Evolutionary conservation across 768 basidiomycete genomes (phyloP), one percentile per base, ranked within the genome.

Genomic region (Hydnomerulius pinastri): DNA sequence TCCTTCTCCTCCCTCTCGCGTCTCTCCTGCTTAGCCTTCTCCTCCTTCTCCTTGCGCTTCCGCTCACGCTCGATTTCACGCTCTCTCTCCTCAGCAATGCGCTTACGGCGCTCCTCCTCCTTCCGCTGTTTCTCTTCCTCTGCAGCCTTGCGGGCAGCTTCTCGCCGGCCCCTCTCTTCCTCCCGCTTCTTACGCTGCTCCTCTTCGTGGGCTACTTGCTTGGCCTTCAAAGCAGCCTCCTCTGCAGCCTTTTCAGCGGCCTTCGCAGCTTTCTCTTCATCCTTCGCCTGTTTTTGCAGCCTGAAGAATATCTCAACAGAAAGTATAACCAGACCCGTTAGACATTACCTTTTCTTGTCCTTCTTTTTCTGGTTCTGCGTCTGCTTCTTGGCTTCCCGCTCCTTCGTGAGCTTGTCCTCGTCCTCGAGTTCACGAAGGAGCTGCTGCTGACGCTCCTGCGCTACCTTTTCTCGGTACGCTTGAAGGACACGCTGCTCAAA

Each of bases 341-440:
- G 57, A 48, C 21, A 64, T 76, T 46, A 96, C 94, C 77, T 86
- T 81, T 93, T 94, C 77, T 98, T 98, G 71, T 98, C 97, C 79
- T 98, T 99, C 81, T 97, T 98, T 81, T 95, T 95, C 81, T 97
- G 94, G 73, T 92, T 91, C 55, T 86, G 89, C 67, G 90, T 90
- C 69, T 92, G 91, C 71, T 83, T 85, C 80, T 97, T 96, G 48
- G 85, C 88, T 73, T 97, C 95, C 59, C 83, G 82, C 64, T 97
- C 93, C 65, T 87, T 87, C 42, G 83, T 78, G 25, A 81, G 71
- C 70, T 91, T 90, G 63, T 96, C 91, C 73, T 98, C 97, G 59
- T 95, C 94, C 68, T 97, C 96, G 12, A 99, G 82, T 66, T 98
- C 97, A 25, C 91, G 85, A 50, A 99, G 77, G 18, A 99, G 79